phyloP scores from a whole-genome alignment of 2,329 filamentous ascomycete species.

The Lizonia empirigonia region DNA sequence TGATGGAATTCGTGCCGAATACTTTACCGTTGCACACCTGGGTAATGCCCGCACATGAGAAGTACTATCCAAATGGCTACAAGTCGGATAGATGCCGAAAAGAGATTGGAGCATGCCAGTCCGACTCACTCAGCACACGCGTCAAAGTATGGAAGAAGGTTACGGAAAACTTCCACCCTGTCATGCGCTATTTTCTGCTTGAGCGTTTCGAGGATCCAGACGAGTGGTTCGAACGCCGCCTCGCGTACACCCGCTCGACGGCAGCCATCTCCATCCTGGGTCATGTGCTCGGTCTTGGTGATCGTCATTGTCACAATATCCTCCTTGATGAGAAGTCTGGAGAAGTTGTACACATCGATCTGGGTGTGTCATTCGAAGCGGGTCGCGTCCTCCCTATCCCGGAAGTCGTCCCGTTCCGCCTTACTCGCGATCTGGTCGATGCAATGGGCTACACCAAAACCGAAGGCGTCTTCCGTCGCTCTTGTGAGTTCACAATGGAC shows the following conservation, averaged over 20 bases:
- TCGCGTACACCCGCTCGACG: slow-evolving; percentile 91
- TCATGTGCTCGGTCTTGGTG: slow-evolving; percentile 88
- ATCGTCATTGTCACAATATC: slow-evolving; percentile 96
- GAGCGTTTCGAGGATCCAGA: slow-evolving; percentile 92
- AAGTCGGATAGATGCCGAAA: slow-evolving; percentile 78
- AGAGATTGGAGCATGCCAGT: slow-evolving; percentile 75
- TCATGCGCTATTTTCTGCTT: slow-evolving; percentile 97
- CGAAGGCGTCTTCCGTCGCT: slow-evolving; percentile 95
- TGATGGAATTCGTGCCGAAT: slow-evolving; percentile 96
- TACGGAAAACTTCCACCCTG: slow-evolving; percentile 82
- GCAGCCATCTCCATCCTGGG: slow-evolving; percentile 95
- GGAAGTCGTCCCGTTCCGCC: slow-evolving; percentile 91
- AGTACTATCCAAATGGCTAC: slow-evolving; percentile 83
- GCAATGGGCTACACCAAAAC: slow-evolving; percentile 96
- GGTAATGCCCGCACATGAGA: slow-evolving; percentile 85
- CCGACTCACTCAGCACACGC: slow-evolving; percentile 70
- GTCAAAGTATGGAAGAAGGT: slow-evolving; percentile 78
- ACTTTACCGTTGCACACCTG: slow-evolving; percentile 92
- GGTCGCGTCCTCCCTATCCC: slow-evolving; percentile 94
- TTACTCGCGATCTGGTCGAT: slow-evolving; percentile 93
- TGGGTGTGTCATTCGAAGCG: slow-evolving; percentile 96
- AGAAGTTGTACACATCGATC: slow-evolving; percentile 94
- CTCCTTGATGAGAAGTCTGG: slow-evolving; percentile 86
- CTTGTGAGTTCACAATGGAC: slow-evolving; percentile 96
- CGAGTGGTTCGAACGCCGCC: slow-evolving; percentile 88